phyloP scores from a whole-genome alignment of 768 basidiomycete species.

The Krasilnikovozyma curviuscula region DNA sequence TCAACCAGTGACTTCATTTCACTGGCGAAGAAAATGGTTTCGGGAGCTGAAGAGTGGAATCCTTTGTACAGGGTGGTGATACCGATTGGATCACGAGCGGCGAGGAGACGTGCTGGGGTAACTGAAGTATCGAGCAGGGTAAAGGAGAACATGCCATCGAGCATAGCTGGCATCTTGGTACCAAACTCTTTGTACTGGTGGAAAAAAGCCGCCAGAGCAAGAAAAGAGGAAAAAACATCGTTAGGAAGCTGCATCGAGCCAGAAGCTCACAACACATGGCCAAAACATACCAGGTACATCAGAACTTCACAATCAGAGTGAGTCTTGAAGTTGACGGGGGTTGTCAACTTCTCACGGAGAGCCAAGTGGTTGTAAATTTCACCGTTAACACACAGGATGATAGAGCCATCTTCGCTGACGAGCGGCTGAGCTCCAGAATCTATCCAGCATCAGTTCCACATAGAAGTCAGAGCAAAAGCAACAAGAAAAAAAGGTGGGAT shows the following conservation, averaged over 20 bases:
- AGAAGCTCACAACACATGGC: neutral
- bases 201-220: neutral
- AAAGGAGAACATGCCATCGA: constrained; percentile 99
- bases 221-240: neutral
- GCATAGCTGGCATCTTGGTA: constrained; percentile 44
- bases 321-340: constrained; percentile 81
- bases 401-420: constrained; percentile 60
- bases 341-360: constrained; percentile 48
- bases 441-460: constrained; percentile 23
- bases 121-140: constrained; percentile 86
- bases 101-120: constrained; percentile 72
- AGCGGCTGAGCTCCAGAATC: constrained; percentile 95
- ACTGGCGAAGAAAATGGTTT: constrained; percentile 75
- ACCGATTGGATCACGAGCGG: constrained; percentile 89
- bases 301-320: constrained; percentile 98
- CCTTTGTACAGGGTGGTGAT: constrained; percentile 99
- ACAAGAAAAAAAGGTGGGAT: neutral
- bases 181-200: constrained; percentile 63
- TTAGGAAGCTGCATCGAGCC: neutral
- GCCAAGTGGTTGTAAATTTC: constrained; percentile 96
- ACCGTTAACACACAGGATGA: constrained; percentile 82
- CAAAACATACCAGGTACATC: constrained; percentile 52
- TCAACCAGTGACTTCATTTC: constrained; percentile 81
- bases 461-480: neutral
- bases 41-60: constrained; percentile 64